A percentile compares a stretch with the other conserved stretches of the same genome.
Evolutionary conservation across 129 eudicot species (phyloP).

Genomic region (Flaveria bidentis): DNA sequence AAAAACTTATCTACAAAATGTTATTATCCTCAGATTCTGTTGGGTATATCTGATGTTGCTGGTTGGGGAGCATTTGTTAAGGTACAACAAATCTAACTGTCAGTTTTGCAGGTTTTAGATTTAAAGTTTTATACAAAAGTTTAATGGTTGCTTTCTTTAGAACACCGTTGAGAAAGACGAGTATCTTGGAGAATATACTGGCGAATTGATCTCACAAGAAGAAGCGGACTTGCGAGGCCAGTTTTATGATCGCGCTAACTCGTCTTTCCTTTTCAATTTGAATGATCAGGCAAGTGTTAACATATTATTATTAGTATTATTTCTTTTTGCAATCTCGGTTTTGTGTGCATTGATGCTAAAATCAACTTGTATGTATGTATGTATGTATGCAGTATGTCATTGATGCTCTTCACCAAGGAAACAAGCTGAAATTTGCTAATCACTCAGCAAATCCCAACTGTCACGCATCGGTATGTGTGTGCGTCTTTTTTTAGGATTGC

Average conservation of each 20-base stretch:
- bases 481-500: background rate
- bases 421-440: slow-evolving; percentile 82
- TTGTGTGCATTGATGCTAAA: background rate
- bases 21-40: slow-evolving; percentile 46
- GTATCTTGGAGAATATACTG: slow-evolving; percentile 87
- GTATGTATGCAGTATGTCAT: slow-evolving; percentile 60
- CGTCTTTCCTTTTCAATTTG: slow-evolving; percentile 82
- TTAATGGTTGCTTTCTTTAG: slow-evolving; percentile 27
- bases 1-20: background rate
- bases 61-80: slow-evolving; percentile 94
- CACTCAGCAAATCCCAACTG: slow-evolving; percentile 88
- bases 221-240: slow-evolving; percentile 93
- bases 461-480: slow-evolving; percentile 56
- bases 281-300: slow-evolving; percentile 63
- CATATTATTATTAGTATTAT: background rate
- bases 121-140: background rate
- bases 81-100: slow-evolving; percentile 38
- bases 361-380: slow-evolving; percentile 6
- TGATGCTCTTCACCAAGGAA: slow-evolving; percentile 83
- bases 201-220: slow-evolving; percentile 78
- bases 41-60: slow-evolving; percentile 75
- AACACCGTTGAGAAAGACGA: slow-evolving; percentile 73
- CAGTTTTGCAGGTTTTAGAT: background rate
- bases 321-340: background rate
- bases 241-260: slow-evolving; percentile 63